Base-by-base conservation (phyloP, 768 basidiomycete species). In the Sistotremastrum niveocremeum region DNA sequence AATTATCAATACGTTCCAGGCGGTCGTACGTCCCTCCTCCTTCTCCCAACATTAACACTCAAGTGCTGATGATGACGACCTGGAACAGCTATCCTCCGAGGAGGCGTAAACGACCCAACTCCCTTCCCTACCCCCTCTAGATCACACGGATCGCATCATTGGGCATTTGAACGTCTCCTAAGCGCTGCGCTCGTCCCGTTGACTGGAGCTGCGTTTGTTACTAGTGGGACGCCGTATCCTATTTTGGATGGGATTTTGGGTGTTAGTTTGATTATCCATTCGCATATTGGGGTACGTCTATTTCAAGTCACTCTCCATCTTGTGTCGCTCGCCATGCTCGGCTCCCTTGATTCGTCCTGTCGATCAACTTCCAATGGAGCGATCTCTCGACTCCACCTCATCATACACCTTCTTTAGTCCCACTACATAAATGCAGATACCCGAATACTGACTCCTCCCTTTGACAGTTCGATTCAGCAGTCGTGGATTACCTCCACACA, bases 31-130 rank as follows among this genome's bases (percentile, higher is more conserved):
- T 20, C 20, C 20, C 20, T n/a, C n/a, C n/a, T n/a, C n/a, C n/a
- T n/a, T n/a, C n/a, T n/a, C n/a, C n/a, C n/a, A n/a, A n/a, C n/a
- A n/a, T n/a, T n/a, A n/a, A n/a, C n/a, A n/a, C n/a, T n/a, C n/a
- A n/a, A n/a, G n/a, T n/a, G 20, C 20, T 20, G 20, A 20, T 20
- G 20, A 20, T 20, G 20, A 20, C 20, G 20, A 20, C 1, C 20
- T 45, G 11, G 7, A 32, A 38, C 51, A 88, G 90, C 91, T 49
- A 75, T 95, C 57, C 76, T 83, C 66, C 77, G 77, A 60, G 95
- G 94, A 43, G 85, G 88, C 32, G 91, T 90, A 49, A 98, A 99
- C 65, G 95, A 99, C 61, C 85, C 93, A 2, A 90, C 86, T 2
- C 68, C 79, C 6, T 97, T 94, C 69, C 93, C 94, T 20, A 61